phyloP scores from a whole-genome alignment of 257 asterid genomes.

The Solanum boliviense region DNA sequence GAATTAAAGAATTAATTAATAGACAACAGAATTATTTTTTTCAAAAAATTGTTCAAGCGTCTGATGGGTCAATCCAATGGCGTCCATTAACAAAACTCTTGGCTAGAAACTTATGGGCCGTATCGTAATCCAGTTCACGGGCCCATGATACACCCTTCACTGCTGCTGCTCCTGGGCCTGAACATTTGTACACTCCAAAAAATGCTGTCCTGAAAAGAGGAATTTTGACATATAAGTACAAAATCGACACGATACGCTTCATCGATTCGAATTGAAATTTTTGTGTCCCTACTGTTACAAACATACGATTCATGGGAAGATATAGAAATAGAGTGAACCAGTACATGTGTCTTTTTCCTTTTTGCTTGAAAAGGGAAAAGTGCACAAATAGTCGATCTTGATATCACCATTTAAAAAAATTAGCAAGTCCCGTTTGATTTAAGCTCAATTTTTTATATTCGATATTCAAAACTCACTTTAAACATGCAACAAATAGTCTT shows the following conservation, averaged over 20 bases:
- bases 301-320: not conserved
- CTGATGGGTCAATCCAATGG: constrained; percentile 71
- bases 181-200: constrained; percentile 34
- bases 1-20: not conserved
- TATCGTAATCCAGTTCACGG: constrained; percentile 26
- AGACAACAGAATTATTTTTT: not conserved
- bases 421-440: not conserved
- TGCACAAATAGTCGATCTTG: not conserved
- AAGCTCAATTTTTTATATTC: not conserved
- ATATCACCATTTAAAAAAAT: not conserved
- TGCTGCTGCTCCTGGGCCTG: constrained; percentile 35
- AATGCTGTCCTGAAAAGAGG: constrained; percentile 24
- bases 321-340: not conserved
- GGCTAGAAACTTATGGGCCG: constrained; percentile 43
- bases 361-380: not conserved
- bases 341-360: too few species aligned
- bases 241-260: not conserved
- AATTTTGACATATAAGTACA: not conserved
- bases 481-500: not conserved
- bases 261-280: not conserved
- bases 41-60: constrained; percentile 21
- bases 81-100: constrained; percentile 88
- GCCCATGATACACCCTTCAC: constrained; percentile 57
- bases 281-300: not conserved
- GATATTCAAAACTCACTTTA: not conserved